phyloP scores from a whole-genome alignment of 2,329 filamentous ascomycete species.

The Exophiala calicioides region DNA sequence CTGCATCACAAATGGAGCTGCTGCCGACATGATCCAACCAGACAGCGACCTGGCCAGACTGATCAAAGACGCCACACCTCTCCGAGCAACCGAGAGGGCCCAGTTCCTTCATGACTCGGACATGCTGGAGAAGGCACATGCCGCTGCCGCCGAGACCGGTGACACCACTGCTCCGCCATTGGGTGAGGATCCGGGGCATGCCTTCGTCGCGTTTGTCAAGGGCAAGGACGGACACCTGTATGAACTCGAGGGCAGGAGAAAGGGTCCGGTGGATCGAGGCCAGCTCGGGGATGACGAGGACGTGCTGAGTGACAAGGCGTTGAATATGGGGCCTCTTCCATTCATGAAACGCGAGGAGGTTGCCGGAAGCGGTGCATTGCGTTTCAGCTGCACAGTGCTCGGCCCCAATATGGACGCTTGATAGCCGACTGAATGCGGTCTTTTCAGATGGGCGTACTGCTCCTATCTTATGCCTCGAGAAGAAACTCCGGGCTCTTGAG shows the following conservation, averaged over 20 bases:
- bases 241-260: constrained; percentile 38
- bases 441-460: background rate
- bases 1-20: constrained; percentile 53
- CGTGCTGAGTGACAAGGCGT: constrained; percentile 34
- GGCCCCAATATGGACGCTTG: constrained; percentile 20
- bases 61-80: constrained; percentile 45
- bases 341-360: constrained; percentile 31
- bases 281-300: constrained; percentile 35
- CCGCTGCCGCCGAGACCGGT: constrained; percentile 30
- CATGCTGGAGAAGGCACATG: constrained; percentile 29
- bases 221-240: constrained; percentile 37
- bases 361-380: constrained; percentile 17
- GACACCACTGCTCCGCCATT: constrained; percentile 31
- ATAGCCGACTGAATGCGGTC: background rate
- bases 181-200: constrained; percentile 28
- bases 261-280: constrained; percentile 37
- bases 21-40: constrained; percentile 43
- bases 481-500: constrained; percentile 41
- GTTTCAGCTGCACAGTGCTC: constrained; percentile 29
- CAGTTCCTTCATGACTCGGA: constrained; percentile 53
- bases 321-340: constrained; percentile 34
- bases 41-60: constrained; percentile 50
- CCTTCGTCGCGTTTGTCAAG: constrained; percentile 40
- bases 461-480: constrained; percentile 13
- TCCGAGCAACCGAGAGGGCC: constrained; percentile 50